Percentiles rank a stretch among this genome's conserved stretches.
phyloP scores from a whole-genome alignment of 1,284 basidiomycete species.

The Somion occarium region DNA sequence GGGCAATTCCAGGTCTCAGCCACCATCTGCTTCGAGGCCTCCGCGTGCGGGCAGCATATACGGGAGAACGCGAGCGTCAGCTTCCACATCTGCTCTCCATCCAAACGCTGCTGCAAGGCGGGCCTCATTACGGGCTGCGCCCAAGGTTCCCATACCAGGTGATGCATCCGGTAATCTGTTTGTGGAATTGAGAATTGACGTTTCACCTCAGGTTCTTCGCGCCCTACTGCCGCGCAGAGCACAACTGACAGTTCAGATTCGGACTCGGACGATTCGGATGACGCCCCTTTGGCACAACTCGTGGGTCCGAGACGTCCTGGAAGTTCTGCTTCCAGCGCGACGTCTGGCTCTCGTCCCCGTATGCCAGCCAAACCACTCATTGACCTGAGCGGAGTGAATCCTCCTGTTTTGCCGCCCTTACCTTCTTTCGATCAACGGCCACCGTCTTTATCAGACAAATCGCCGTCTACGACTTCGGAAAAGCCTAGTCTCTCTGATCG shows the following conservation, averaged over 20 bases:
- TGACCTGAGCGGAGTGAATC: slow-evolving; percentile 35
- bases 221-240: not conserved
- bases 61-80: slow-evolving; percentile 21
- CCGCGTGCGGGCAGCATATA: not conserved
- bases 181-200: slow-evolving; percentile 4
- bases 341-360: slow-evolving; percentile 26
- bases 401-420: slow-evolving; percentile 15
- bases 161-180: not conserved
- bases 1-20: slow-evolving; percentile 5
- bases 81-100: slow-evolving; percentile 37
- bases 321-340: slow-evolving; percentile 37
- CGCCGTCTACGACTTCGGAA: slow-evolving; percentile 3
- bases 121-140: slow-evolving; percentile 25
- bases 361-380: slow-evolving; percentile 43
- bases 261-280: slow-evolving; percentile 26
- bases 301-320: slow-evolving; percentile 39
- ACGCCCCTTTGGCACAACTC: slow-evolving; percentile 38
- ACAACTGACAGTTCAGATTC: slow-evolving; percentile 11
- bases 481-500: slow-evolving; percentile 28
- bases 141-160: slow-evolving; percentile 3
- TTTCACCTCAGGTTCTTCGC: slow-evolving; percentile 1
- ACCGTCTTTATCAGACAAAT: slow-evolving; percentile 1
- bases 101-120: slow-evolving; percentile 33
- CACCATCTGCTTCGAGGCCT: not conserved
- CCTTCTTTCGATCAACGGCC: slow-evolving; percentile 2